Base-by-base conservation (phyloP, 1,139 yeast genomes). In the Nakaseomyces nivariensis region DNA sequence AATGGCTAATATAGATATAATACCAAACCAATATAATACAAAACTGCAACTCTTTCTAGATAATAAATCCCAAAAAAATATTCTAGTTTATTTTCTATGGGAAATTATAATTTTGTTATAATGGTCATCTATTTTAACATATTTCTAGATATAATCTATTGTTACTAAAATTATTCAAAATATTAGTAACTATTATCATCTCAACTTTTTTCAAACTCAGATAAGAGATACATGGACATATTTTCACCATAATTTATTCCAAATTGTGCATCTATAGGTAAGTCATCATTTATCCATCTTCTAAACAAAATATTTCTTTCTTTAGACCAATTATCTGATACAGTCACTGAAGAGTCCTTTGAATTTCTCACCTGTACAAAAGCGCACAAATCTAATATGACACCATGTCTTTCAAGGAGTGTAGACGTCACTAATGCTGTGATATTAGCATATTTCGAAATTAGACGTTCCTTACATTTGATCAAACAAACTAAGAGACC, bases 351-450 rank as follows among this genome's bases (percentile, higher is more conserved):
- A 3, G 45, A 36, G 6, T 47, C 45, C 25, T 36, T 42, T 1
- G 36, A 5, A 4, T 22, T 26, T 22, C 24, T 13, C 6, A 49
- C 79, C 0, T 77, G 79, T 49, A 86, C 80, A 66, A 90, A 92
- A 0, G 90, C 86, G 47, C 94, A 85, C 45, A 89, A 77, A 66
- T 92, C 97, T 43, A 89, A 73, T n/a, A 88, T 78, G 52, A 92
- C 70, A 58, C 89, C 95, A 64, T 90, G 96, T 57, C 79, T 84
- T 55, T 87, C 82, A 57, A 92, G 71, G 0, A 90, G 80, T 4
- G 83, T 81, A 56, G 88, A 84, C 45, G 86, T 88, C 48, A 92
- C 77, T 41, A 90, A 77, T 0, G 97, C 95, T 0, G 89, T 90
- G 53, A 92, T 67, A 1, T 92, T 80, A 0, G 96, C 84, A 46